phyloP scores from a whole-genome alignment of 163 green algal genomes.

The Coccomyxa subellipsoidea region DNA sequence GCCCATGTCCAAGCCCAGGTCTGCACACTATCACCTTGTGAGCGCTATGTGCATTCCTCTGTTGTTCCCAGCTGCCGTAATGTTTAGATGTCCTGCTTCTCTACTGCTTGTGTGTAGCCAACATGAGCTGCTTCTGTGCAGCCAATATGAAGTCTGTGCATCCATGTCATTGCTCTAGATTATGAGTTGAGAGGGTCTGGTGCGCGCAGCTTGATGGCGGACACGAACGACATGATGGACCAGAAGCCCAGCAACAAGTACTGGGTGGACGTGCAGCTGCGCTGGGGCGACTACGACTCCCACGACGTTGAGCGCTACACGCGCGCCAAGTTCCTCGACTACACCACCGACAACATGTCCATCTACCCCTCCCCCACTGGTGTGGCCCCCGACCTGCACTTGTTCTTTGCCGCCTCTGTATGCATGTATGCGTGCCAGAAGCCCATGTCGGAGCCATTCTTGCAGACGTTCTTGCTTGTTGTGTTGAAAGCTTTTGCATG shows the following conservation, averaged over 20 bases:
- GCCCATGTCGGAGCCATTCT: no score
- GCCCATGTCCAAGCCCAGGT: slow-evolving; percentile 88
- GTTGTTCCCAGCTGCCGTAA: no score
- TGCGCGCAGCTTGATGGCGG: slow-evolving; percentile 77
- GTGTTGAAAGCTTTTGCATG: no score
- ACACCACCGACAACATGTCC: slow-evolving; percentile 99
- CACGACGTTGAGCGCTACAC: slow-evolving; percentile 99
- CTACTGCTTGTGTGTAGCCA: no score
- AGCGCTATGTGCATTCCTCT: not conserved
- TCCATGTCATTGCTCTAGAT: not conserved
- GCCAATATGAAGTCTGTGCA: no score
- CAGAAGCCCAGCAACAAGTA: slow-evolving; percentile 99
- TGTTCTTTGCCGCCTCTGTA: not conserved
- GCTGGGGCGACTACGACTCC: slow-evolving; percentile 98
- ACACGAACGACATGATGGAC: slow-evolving; percentile 96
- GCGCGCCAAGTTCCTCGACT: slow-evolving; percentile 99
- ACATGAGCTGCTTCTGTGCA: no score
- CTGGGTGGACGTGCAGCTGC: slow-evolving; percentile 92
- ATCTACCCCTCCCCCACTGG: slow-evolving; percentile 97
- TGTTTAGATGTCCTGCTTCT: no score
- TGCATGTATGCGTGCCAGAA: no score
- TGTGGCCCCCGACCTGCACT: not conserved
- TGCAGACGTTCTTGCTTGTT: no score
- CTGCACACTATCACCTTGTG: not conserved
- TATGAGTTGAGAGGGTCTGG: not conserved